These are phyloP conservation scores for Fusarium armeniacum DNA, from an alignment of 2,329 filamentous ascomycete species.

Conservation along the genomic window DNA sequence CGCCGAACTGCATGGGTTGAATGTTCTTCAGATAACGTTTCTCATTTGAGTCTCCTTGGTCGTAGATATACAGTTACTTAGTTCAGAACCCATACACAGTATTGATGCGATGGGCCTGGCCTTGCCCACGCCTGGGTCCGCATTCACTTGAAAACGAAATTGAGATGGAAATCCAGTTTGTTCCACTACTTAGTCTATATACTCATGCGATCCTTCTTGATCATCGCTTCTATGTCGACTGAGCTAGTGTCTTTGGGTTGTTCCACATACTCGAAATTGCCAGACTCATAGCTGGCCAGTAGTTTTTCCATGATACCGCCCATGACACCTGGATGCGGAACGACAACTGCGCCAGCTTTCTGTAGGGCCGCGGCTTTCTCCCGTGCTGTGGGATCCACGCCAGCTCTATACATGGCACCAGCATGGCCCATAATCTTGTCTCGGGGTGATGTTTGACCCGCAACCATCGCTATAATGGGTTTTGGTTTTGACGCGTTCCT, in stretches of 20 bases:
- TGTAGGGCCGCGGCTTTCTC: slow-evolving; percentile 54
- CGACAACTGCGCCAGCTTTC: slow-evolving; percentile 55
- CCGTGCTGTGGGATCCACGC: slow-evolving; percentile 51
- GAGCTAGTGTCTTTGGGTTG: background rate
- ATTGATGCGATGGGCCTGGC: no score
- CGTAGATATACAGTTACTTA: no score
- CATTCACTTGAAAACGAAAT: no score
- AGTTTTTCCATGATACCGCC: slow-evolving; percentile 54
- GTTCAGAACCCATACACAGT: no score
- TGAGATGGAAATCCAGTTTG: background rate
- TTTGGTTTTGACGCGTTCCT: slow-evolving; percentile 70
- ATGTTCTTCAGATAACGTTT: no score
- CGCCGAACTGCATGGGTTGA: no score
- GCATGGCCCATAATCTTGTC: slow-evolving; percentile 80
- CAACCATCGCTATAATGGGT: slow-evolving; percentile 74
- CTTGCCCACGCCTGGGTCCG: no score
- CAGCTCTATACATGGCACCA: slow-evolving; percentile 67
- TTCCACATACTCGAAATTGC: background rate
- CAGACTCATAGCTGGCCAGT: slow-evolving; percentile 28
- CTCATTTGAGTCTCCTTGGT: no score
- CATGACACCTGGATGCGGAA: slow-evolving; percentile 58
- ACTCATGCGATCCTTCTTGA: background rate
- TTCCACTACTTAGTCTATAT: background rate
- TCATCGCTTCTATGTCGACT: background rate
- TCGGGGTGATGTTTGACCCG: slow-evolving; percentile 71